A percentile compares a stretch with the other conserved stretches of the same genome.
Conservation (phyloP, 352 stramenopile species). For the Phytophthora aleatoria region DNA sequence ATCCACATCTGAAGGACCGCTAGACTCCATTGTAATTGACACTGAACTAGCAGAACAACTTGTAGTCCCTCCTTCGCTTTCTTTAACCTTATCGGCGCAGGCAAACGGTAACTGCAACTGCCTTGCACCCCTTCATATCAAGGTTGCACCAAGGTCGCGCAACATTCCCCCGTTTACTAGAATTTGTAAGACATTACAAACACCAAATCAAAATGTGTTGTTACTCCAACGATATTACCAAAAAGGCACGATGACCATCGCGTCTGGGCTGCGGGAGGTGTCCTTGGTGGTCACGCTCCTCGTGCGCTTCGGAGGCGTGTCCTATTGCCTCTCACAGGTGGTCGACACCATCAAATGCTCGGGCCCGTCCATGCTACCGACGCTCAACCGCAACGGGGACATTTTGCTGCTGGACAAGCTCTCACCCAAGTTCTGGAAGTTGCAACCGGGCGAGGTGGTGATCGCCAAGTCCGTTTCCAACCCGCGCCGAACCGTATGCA, state of each 20-base stretch:
- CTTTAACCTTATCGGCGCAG: not conserved
- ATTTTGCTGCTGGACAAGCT: slow-evolving; percentile 92
- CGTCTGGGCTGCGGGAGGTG: slow-evolving; percentile 42
- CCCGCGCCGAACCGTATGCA: slow-evolving; percentile 86
- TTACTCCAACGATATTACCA: not conserved
- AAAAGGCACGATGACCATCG: not conserved
- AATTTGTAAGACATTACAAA: too few species aligned
- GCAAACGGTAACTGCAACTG: too few species aligned
- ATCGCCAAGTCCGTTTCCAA: slow-evolving; percentile 90
- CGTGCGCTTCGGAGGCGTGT: slow-evolving; percentile 71
- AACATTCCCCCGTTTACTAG: too few species aligned
- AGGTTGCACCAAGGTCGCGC: too few species aligned
- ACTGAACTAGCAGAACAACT: not conserved
- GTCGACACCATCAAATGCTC: slow-evolving; percentile 88
- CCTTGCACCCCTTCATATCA: too few species aligned
- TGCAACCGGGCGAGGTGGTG: slow-evolving; percentile 85
- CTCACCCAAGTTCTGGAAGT: slow-evolving; percentile 60
- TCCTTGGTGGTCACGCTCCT: slow-evolving; percentile 66
- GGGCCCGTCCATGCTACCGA: slow-evolving; percentile 91
- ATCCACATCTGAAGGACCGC: slow-evolving; percentile 27
- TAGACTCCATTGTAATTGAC: slow-evolving; percentile 19
- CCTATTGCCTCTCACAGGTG: slow-evolving; percentile 73
- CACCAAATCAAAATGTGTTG: not conserved
- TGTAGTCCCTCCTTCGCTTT: not conserved
- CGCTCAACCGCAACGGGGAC: slow-evolving; percentile 88